These are phyloP conservation scores for Fusarium brevicatenulatum DNA, from an alignment of 2,329 filamentous ascomycete genomes.

Conservation along the genomic window DNA sequence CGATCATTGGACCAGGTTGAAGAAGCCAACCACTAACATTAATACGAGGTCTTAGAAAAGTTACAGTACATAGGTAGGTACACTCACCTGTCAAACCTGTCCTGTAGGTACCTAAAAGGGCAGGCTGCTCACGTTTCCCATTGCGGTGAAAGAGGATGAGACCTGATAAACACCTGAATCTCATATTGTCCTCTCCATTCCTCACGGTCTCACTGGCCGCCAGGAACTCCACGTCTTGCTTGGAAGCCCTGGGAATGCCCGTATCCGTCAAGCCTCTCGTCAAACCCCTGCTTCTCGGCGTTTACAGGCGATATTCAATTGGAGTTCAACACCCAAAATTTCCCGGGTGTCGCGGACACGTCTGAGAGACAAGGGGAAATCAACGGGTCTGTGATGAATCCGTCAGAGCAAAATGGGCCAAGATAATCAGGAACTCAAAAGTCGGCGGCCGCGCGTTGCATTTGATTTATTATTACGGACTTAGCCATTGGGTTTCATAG, in stretches of 20 bases:
- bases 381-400: constrained; percentile 10
- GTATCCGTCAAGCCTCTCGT: constrained; percentile 24
- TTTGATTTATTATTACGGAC: constrained; percentile 3
- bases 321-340: constrained; percentile 4
- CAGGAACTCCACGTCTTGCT: constrained; percentile 8
- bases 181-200: constrained; percentile 16
- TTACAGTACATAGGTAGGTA: background rate
- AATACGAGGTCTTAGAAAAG: constrained; percentile 28
- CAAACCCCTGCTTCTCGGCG: constrained; percentile 31
- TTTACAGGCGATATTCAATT: constrained; percentile 30
- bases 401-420: constrained; percentile 20
- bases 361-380: constrained; percentile 2
- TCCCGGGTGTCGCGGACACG: constrained; percentile 16
- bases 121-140: constrained; percentile 1
- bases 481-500: background rate
- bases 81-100: background rate
- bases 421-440: constrained; percentile 21
- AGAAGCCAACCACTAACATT: constrained; percentile 2
- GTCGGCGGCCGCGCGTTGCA: constrained; percentile 26
- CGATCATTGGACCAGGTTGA: constrained; percentile 26
- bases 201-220: constrained; percentile 5
- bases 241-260: background rate
- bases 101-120: background rate
- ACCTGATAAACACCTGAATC: constrained; percentile 1
- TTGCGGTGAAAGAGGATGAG: background rate